Evolutionary conservation across 116 monocot genomes (phyloP), one percentile per base, ranked within the genome.

Genomic region (Phalaenopsis hybrid): DNA sequence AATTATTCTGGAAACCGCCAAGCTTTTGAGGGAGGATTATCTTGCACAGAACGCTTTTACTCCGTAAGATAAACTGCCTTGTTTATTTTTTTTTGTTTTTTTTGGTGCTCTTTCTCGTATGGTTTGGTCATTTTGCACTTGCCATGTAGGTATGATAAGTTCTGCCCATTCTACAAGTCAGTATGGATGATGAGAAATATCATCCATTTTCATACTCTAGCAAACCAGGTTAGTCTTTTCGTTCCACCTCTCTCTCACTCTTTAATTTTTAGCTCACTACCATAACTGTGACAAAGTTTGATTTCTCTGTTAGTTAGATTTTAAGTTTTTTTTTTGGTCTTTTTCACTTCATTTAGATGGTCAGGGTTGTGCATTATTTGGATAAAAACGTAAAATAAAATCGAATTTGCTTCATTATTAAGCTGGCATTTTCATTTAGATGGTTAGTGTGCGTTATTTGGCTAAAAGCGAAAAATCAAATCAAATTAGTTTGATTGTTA

Each of bases 101-200:
- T 77, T 5, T 3, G 3, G 41, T 58, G 51, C 41, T 41, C 57
- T 63, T n/a, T n/a, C 25, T 74, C 8, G 20, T 73, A 16, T 52
- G 5, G 63, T 69, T 69, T 79, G 20, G 59, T 43, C 48, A 57
- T 75, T 28, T 63, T 21, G 6, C 9, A 63, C 51, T 12, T 75
- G 77, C 9, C 28, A 84, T 41, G 41, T 84, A 99, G 95, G 76
- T 99, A 99, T 79, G 99, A 99, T 82, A 99, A 99, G 81, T 99
- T 88, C 79, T 99, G 95, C 78, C 99, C 99, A 75, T 99, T 99
- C 82, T 99, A 99, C 88, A 99, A 99, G 81, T 99, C 99, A 46
- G 96, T 99, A 77, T 99, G 99, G 99, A 95, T 99, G 99, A 96
- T 99, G 99, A 94, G 96, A 48, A 99, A 99, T 80, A 99, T 99